Evolutionary conservation across 179 eudicot species (phyloP), one percentile per base, ranked within the genome.

Genomic region (Sideroxylon spinosum): DNA sequence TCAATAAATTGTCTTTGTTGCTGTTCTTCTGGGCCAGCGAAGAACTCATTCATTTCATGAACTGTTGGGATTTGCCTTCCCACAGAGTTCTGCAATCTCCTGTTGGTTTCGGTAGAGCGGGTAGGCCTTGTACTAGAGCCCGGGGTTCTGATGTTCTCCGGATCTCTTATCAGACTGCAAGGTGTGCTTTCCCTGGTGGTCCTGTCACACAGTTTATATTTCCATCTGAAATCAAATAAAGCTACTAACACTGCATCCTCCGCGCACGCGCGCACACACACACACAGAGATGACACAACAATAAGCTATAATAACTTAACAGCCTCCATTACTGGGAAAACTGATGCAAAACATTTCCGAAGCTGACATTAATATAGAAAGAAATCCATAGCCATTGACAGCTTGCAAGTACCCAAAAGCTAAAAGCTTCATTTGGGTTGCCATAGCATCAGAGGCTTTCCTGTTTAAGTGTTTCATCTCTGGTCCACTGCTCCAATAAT

Each of bases 41-140:
- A 86, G 74, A 86, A 82, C 49, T 85, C 87, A 7, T 86, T 84
- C 86, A 88, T 73, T 56, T 86, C 91, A 16, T 55, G 79, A 2
- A 86, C 46, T 7, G 83, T 73, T 46, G 89, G 89, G 26, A 81
- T 78, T 74, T 67, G 61, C 44, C 77, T 75, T n/a, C 29, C 80
- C 37, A 68, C 46, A 50, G 83, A 50, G 80, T 66, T 82, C 57
- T 77, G 86, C 57, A 66, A 22, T 49, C 77, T 76, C 32, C 68
- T 37, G 75, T 70, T 74, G 26, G 80, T 71, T 29, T 63, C 78
- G 50, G 72, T 67, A 23, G 82, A 79, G 69, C 75, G 44, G 55
- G 78, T 56, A 26, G 80, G 78, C 78, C 78, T 80, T 25, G 78
- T 83, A 2, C 80, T 70, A 65, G 82, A 83, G 65, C 82, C 82